Evolutionary conservation across 148 eudicot species (phyloP).

Genomic region (Spergularia bocconei): DNA sequence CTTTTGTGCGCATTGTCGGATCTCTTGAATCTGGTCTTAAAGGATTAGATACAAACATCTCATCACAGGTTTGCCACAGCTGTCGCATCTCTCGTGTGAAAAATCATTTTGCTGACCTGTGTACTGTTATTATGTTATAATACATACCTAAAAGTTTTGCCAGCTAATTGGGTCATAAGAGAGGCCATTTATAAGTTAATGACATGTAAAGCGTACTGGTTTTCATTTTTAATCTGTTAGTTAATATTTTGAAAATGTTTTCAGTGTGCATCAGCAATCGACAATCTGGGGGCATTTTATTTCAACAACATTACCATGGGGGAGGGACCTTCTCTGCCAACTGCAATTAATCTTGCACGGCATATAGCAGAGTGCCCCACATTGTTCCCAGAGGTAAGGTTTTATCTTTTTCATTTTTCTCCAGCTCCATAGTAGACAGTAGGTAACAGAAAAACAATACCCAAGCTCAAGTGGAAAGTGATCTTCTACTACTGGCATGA

Average conservation of each 20-base stretch:
- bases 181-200: background rate
- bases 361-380: slow-evolving; percentile 83
- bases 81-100: background rate
- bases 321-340: slow-evolving; percentile 75
- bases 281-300: slow-evolving; percentile 84
- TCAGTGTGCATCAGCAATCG: slow-evolving; percentile 97
- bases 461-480: background rate
- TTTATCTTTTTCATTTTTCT: background rate
- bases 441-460: background rate
- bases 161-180: background rate
- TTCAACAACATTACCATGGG: slow-evolving; percentile 91
- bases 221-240: slow-evolving; percentile 6
- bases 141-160: background rate
- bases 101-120: background rate
- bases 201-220: background rate
- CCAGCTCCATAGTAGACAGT: background rate
- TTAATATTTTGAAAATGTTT: slow-evolving; percentile 16
- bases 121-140: background rate
- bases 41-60: slow-evolving; percentile 74
- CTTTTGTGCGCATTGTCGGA: slow-evolving; percentile 77
- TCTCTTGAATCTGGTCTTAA: slow-evolving; percentile 97
- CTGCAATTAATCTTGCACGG: slow-evolving; percentile 74
- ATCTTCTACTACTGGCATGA: background rate
- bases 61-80: slow-evolving; percentile 64
- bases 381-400: slow-evolving; percentile 84